phyloP scores from a whole-genome alignment of 208 protist species.

The Plasmodiophora brassicae region DNA sequence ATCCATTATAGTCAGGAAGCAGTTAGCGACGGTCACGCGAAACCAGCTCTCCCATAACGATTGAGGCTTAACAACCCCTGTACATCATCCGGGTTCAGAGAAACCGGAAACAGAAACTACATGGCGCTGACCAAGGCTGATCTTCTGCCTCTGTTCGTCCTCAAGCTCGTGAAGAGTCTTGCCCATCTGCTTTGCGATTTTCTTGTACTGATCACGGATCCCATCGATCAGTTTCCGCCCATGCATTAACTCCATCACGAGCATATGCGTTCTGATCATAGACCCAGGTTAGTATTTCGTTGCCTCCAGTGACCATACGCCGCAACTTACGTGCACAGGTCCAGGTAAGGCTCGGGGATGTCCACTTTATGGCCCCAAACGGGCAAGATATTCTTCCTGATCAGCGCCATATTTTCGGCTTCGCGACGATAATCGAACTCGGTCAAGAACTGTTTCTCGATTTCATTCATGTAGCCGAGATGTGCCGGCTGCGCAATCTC shows the following conservation, averaged over 20 bases:
- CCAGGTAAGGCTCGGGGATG: not conserved
- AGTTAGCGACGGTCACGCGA: too few relatives aligned
- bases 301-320: too few relatives aligned
- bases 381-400: not conserved
- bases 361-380: not conserved
- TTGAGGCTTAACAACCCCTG: too few relatives aligned
- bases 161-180: not conserved
- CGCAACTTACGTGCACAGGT: not conserved
- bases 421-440: not conserved
- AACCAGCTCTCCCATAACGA: too few relatives aligned
- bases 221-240: not conserved
- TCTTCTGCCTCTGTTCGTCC: not conserved
- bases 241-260: not conserved
- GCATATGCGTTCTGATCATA: not conserved
- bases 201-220: not conserved
- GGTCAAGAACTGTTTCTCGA: slow-evolving; percentile 16
- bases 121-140: not conserved
- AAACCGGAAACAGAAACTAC: not conserved
- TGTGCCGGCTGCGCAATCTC: not conserved
- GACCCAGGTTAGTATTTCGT: not conserved
- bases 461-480: not conserved
- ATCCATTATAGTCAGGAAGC: too few relatives aligned
- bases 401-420: not conserved
- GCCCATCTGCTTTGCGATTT: not conserved
- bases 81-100: too few relatives aligned